Evolutionary conservation across 768 basidiomycete genomes (phyloP), one percentile per base, ranked within the genome.

Genomic region (Xanthoconium purpureum): DNA sequence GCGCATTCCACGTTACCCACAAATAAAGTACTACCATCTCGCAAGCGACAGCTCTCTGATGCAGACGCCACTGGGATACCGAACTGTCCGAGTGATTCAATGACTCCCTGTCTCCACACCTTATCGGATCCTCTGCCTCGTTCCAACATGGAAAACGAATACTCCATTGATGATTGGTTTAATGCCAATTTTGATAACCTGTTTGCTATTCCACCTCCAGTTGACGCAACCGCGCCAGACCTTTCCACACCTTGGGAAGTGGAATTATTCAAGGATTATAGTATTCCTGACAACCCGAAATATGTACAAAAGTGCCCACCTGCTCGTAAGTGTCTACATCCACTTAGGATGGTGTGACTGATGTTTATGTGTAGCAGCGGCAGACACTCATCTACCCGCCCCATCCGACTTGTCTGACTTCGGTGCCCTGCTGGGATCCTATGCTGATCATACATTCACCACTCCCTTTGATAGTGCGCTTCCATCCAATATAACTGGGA

Each of bases 11-110:
- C 33, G 0, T 49, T 8, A 5, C 18, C 47, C 4, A 48, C 8
- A 12, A 43, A 36, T n/a, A 1, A n/a, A 15, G 32, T 20, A 2
- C 3, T 38, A n/a, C 36, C n/a, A 39, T 50, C 55, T 61, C 62
- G 55, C 45, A 78, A 79, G 57, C 74, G 78, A 38, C 67, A 73
- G 5, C 47, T 75, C 13, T 78, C 77, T 2, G 72, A 75, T 12
- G 54, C 64, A 3, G 72, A 70, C 9, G 43, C 38, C 2, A 37
- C 57, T 0, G 35, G 39, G 1, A n/a, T 56, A 36, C 36, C 66
- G 1, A 77, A 78, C 37, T 69, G 69, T n/a, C 66, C 69, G 0
- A 60, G 66, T 39, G 18, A 14, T 24, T 56, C 69, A 5, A 35
- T 56, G 9, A 24, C 24, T 17, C 65, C 69, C 1, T 68, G 61